Percentiles rank a stretch among this genome's conserved stretches.
Conservation (phyloP, 2,329 filamentous ascomycete genomes). For the Fusarium algeriense region DNA sequence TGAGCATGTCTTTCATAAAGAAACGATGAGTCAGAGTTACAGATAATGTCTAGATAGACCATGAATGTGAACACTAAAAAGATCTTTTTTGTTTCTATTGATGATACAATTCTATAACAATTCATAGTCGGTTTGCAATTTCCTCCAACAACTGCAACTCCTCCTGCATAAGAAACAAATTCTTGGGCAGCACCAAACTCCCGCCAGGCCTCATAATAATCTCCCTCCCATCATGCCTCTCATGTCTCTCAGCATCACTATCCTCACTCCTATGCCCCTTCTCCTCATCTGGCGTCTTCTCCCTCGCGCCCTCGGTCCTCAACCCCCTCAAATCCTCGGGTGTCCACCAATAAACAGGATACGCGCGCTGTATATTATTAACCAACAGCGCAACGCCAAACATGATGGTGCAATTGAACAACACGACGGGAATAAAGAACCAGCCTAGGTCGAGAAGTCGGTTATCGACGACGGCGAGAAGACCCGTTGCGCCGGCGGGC, state of each 20-base stretch:
- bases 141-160: slow-evolving; percentile 54
- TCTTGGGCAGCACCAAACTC: slow-evolving; percentile 51
- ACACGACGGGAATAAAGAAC: slow-evolving; percentile 73
- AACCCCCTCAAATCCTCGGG: slow-evolving; percentile 50
- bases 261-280: slow-evolving; percentile 30
- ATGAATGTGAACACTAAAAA: no score
- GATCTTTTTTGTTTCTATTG: no score
- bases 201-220: slow-evolving; percentile 53
- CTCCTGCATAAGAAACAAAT: slow-evolving; percentile 55
- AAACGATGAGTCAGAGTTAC: no score
- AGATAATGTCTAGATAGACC: no score
- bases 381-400: slow-evolving; percentile 71
- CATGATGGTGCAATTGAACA: slow-evolving; percentile 73
- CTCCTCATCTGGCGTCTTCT: slow-evolving; percentile 25
- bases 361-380: slow-evolving; percentile 77
- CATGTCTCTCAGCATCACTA: slow-evolving; percentile 28
- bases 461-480: slow-evolving; percentile 73
- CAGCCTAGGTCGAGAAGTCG: slow-evolving; percentile 71
- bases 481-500: slow-evolving; percentile 78
- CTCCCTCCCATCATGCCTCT: slow-evolving; percentile 40
- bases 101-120: no score
- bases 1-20: no score
- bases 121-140: slow-evolving; percentile 51
- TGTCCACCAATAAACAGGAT: slow-evolving; percentile 79
- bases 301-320: slow-evolving; percentile 4